These are phyloP conservation scores for Prillingera fragicola DNA, from an alignment of 1,284 basidiomycete genomes.

Conservation along the genomic window DNA sequence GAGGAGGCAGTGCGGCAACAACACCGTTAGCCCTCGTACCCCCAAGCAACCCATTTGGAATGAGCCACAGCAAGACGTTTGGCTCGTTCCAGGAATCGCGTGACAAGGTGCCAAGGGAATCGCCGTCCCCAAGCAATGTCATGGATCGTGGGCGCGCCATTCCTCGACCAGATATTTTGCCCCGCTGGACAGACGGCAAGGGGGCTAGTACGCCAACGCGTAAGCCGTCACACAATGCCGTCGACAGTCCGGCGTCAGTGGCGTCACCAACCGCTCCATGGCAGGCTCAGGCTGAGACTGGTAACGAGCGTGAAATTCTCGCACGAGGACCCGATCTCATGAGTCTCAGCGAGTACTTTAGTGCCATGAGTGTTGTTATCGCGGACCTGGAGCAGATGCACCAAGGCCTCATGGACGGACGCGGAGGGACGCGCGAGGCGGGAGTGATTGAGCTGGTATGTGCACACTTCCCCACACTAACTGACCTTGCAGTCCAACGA, in stretches of 20 bases:
- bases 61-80: too few species aligned
- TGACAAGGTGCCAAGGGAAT: too few species aligned
- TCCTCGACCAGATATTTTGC: conserved; percentile 11
- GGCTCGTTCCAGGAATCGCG: too few species aligned
- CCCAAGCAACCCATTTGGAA: too few species aligned
- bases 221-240: background rate
- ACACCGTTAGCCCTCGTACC: too few species aligned
- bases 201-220: background rate
- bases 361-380: conserved; percentile 37
- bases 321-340: conserved; percentile 38
- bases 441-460: conserved; percentile 42
- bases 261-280: too few species aligned
- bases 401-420: conserved; percentile 36
- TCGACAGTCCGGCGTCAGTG: background rate
- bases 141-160: conserved; percentile 17
- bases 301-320: conserved; percentile 35
- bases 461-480: too few species aligned
- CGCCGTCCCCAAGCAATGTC: too few species aligned
- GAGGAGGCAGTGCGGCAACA: too few species aligned
- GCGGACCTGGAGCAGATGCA: conserved; percentile 45
- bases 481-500: conserved; percentile 25
- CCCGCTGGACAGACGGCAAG: conserved; percentile 6
- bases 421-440: conserved; percentile 40
- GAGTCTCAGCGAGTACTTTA: conserved; percentile 38
- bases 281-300: too few species aligned